Conservation (phyloP, 1,284 basidiomycete genomes). For the Boletellus sp. region DNA sequence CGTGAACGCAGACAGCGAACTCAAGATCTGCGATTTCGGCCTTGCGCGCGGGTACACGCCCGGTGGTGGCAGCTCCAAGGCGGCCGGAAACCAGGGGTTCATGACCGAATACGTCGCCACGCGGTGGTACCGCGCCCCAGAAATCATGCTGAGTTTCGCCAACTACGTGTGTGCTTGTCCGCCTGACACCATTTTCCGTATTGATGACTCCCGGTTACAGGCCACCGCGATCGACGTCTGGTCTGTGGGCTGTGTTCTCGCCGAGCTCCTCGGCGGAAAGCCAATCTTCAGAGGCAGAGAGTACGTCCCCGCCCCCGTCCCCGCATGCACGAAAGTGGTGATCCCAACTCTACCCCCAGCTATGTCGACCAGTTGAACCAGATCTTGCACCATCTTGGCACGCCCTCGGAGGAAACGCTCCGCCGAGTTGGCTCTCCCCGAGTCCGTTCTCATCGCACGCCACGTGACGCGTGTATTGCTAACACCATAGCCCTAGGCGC, state of each 20-base stretch:
- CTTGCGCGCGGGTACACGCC: constrained; percentile 93
- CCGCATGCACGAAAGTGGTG: neutral
- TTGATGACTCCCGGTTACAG: constrained; percentile 35
- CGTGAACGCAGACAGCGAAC: constrained; percentile 97
- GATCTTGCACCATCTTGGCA: constrained; percentile 96
- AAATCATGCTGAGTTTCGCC: constrained; percentile 96
- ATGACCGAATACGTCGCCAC: constrained; percentile 99
- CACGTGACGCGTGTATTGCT: neutral
- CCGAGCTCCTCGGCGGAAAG: constrained; percentile 93
- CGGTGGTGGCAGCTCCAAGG: constrained; percentile 63
- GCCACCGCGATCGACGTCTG: constrained; percentile 92
- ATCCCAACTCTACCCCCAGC: constrained; percentile 37
- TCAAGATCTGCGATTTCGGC: constrained; percentile 99
- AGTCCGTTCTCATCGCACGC: constrained; percentile 40
- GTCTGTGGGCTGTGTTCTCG: constrained; percentile 97
- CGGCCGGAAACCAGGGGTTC: constrained; percentile 86
- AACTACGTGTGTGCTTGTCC: constrained; percentile 69
- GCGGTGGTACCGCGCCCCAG: constrained; percentile 94
- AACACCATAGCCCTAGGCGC: constrained; percentile 53
- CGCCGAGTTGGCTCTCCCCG: constrained; percentile 90
- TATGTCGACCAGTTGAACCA: constrained; percentile 99
- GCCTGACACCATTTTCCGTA: neutral
- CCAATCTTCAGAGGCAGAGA: constrained; percentile 99
- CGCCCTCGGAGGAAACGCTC: constrained; percentile 94
- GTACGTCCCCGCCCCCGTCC: constrained; percentile 44